Base-by-base conservation (phyloP, 169 alveolate genomes). In the Plasmodium cynomolgi region DNA sequence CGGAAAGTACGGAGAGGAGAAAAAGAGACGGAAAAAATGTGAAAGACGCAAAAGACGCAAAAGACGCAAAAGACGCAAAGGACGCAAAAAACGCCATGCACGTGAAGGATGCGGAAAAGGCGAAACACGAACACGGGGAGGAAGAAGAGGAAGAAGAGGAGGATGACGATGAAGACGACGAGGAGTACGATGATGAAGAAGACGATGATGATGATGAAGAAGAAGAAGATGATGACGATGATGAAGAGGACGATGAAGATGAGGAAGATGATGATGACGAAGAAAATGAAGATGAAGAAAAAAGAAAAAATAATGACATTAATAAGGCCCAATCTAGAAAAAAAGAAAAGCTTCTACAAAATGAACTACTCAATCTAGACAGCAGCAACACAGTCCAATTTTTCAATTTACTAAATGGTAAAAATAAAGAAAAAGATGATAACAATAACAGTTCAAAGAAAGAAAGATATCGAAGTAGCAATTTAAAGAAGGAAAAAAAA, bases 321-420 rank as follows among this genome's bases (percentile, higher is more conserved):
- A 62, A n/a, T 47, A 50, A 44, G 9, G 17, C 17, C 37, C 56
- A 31, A 29, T n/a, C 50, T 29, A 47, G 41, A 33, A 3, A 33
- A 62, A 26, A 33, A 17, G 74, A 56, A 26, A 29, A 84, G 13
- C 41, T 7, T 26, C 31, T 6, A 37, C 37, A 47, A 23, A 17
- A 33, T 6, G 83, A 84, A 56, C 54, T 41, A 68, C 54, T 71
- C 34, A 84, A 84, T 29, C 44, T 37, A 54, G 73, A 44, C 11
- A 58, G 54, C 31, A 84, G 81, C 71, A 86, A 86, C 68, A 86
- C 93, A 20, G 47, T 86, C 79, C 62, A 75, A 29, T 86, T 86
- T n/a, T 86, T n/a, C 41, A 74, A 29, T 33, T 54, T 41, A 6
- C 44, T 37, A 56, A 58, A 56, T 86, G 71, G 44, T 77, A 50